Percentiles rank a stretch among this genome's conserved stretches.
Conservation (phyloP, 1,284 basidiomycete genomes). For the Abortiporus biennis region DNA sequence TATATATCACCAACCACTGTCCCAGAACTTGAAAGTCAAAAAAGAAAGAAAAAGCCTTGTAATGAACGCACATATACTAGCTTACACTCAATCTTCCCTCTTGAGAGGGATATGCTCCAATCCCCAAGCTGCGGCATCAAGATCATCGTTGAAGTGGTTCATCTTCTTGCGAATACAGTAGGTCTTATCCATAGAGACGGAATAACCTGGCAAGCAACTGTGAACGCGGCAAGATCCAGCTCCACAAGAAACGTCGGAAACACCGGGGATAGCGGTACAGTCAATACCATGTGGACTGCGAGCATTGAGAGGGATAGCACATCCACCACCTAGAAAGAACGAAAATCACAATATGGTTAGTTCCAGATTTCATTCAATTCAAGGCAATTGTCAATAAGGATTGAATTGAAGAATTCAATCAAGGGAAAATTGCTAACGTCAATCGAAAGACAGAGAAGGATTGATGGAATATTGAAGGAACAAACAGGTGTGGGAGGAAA, state of each 20-base stretch:
- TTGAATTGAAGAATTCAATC: not conserved
- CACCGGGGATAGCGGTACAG: slow-evolving; percentile 43
- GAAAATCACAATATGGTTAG: slow-evolving; percentile 1
- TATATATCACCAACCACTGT: too few species aligned
- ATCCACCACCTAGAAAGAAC: slow-evolving; percentile 40
- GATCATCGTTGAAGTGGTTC: slow-evolving; percentile 5
- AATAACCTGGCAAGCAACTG: slow-evolving; percentile 39
- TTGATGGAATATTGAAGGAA: slow-evolving; percentile 1
- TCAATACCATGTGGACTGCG: slow-evolving; percentile 30
- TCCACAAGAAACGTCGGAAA: slow-evolving; percentile 43
- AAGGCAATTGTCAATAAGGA: not conserved
- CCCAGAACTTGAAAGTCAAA: too few species aligned
- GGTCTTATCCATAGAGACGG: slow-evolving; percentile 20
- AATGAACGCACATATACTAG: too few species aligned
- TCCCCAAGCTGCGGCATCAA: slow-evolving; percentile 15
- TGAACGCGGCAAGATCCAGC: slow-evolving; percentile 38
- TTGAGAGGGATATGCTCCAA: slow-evolving; percentile 21
- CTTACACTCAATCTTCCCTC: too few species aligned
- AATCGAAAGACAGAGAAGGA: too few species aligned
- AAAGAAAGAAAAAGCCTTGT: too few species aligned
- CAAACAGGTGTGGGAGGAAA: slow-evolving; percentile 9
- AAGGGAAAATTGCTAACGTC: not conserved
- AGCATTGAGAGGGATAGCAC: slow-evolving; percentile 29
- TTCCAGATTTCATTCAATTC: too few species aligned
- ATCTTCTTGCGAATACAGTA: slow-evolving; percentile 13